Evolutionary conservation across 306 rosid species (phyloP), one percentile per base, ranked within the genome.

Genomic region (Acacia melanoxylon): DNA sequence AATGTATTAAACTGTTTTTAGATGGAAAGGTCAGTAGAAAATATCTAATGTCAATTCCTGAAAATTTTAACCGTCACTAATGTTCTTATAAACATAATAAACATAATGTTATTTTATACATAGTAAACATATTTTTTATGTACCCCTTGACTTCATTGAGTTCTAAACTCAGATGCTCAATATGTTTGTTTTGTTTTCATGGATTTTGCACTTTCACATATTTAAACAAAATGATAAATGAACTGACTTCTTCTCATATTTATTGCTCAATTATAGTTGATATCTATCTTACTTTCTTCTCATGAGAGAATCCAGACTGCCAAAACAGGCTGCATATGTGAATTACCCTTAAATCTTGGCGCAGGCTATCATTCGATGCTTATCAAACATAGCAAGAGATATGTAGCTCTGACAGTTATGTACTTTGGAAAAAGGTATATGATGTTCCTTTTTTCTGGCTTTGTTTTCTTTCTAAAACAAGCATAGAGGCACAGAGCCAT

Each of bases 371-470:
- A 78, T 72, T 67, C 83, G 37, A 83, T 83, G 81, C 84, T 67
- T 49, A 78, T 88, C 89, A 86, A 63, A 76, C 86, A 84, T 59
- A 66, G 81, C 87, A 95, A 85, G 93, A 93, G 99, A 95, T 90
- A 85, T 72, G 85, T 95, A 77, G 98, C 99, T 81, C 89, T 95
- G 61, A 93, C 90, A 86, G 86, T 95, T 71, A 90, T 93, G 98
- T 95, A 93, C 80, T 93, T 95, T 74, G 98, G 99, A 41, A 84
- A 81, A 82, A 93, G 98, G 98, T 95, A 92, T 63, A 41, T 31
- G 59, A 22, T 78, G 40, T 86, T 62, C 40, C 82, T 68, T 33
- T 75, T 58, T 48, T 83, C 59, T 37, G 63, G 20, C 70, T 75
- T 61, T 77, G 52, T 76, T 69, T 54, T 80, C 73, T 78, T 69